Evolutionary conservation across 177 flowering plant genomes (phyloP).

Genomic region (Telopea speciosissima): DNA sequence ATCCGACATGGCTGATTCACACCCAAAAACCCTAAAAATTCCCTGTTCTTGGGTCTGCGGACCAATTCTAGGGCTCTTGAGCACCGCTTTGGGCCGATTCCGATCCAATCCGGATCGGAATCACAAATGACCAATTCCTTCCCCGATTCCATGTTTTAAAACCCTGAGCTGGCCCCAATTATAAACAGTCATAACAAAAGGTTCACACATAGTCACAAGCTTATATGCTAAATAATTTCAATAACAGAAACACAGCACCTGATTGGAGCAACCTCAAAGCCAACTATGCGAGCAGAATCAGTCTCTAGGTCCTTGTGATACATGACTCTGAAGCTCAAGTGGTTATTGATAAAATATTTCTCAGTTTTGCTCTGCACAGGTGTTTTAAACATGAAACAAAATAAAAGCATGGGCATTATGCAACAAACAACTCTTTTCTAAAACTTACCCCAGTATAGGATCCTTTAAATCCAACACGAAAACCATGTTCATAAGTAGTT

Average conservation of each 20-base stretch:
- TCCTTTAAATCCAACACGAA: conserved; percentile 48
- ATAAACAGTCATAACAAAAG: background rate
- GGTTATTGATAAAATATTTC: conserved; percentile 62
- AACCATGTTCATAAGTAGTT: conserved; percentile 49
- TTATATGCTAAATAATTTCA: background rate
- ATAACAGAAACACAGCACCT: conserved; percentile 28
- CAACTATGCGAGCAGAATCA: conserved; percentile 66
- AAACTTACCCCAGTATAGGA: conserved; percentile 54
- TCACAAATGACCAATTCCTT: too few relatives aligned
- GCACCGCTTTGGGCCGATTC: too few relatives aligned
- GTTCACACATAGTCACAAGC: background rate
- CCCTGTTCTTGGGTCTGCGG: too few relatives aligned
- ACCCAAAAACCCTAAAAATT: too few relatives aligned
- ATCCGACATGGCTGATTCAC: too few relatives aligned
- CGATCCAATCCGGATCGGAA: too few relatives aligned
- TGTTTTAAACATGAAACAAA: background rate
- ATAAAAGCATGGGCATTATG: background rate
- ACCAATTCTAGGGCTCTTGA: too few relatives aligned
- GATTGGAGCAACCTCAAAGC: conserved; percentile 70
- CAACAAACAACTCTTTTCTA: conserved; percentile 3
- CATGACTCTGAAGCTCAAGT: conserved; percentile 71
- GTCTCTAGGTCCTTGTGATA: conserved; percentile 55
- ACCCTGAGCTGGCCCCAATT: too few relatives aligned
- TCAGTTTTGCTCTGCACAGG: conserved; percentile 57
- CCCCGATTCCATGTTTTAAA: too few relatives aligned